phyloP scores from a whole-genome alignment of 345 rosid species.

The Eucalyptus coolabah region DNA sequence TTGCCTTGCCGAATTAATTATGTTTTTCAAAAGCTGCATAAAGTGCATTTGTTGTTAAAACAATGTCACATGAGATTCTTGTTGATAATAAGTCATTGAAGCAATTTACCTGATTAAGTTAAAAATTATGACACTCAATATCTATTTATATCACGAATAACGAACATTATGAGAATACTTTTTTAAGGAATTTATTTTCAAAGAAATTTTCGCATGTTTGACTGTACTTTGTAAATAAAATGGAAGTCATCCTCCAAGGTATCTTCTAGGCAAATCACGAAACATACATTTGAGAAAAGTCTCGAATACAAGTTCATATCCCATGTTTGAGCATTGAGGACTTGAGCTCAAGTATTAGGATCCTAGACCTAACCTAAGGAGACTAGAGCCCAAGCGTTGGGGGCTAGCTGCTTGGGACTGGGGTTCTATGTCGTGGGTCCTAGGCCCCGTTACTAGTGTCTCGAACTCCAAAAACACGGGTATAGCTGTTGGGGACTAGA shows the following conservation, averaged over 20 bases:
- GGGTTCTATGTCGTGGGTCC: not conserved
- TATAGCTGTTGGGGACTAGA: not conserved
- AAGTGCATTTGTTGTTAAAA: not conserved
- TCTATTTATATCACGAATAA: not conserved
- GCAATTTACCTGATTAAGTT: not conserved
- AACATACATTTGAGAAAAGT: not conserved
- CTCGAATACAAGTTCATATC: not conserved
- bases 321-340: not conserved
- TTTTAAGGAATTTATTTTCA: not conserved
- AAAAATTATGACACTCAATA: not conserved
- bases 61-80: not conserved
- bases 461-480: not conserved
- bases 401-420: not conserved
- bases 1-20: not conserved
- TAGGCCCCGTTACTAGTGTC: not conserved
- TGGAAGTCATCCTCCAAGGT: not conserved
- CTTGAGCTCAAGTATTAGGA: not conserved
- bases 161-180: not conserved
- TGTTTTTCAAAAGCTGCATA: not conserved
- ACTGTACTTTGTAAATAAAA: not conserved
- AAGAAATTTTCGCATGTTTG: not conserved
- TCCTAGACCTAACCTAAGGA: accelerated
- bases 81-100: not conserved
- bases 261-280: not conserved
- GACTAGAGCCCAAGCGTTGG: not conserved